These are phyloP conservation scores for Periglandula ipomoeae DNA, from an alignment of 2,329 filamentous ascomycete genomes.

Conservation along the genomic window DNA sequence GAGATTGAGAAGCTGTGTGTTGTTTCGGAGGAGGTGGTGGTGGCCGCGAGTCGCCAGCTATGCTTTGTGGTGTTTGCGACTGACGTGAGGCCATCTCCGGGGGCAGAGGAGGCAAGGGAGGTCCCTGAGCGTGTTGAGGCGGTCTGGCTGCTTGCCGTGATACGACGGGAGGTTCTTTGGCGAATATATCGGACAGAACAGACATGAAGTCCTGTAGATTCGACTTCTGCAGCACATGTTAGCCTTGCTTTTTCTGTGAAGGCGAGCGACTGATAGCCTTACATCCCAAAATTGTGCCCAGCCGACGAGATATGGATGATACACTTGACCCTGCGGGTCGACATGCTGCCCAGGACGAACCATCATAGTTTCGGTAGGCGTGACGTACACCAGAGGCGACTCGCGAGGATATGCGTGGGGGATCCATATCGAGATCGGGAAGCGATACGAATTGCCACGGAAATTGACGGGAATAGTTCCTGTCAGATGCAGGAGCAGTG, in stretches of 20 bases:
- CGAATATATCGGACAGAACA: conserved; percentile 78
- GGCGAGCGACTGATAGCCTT: conserved; percentile 23
- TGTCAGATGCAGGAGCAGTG: conserved; percentile 74
- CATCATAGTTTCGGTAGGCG: conserved; percentile 78
- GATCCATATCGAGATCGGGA: conserved; percentile 87
- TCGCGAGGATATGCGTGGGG: conserved; percentile 84
- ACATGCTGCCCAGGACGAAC: conserved; percentile 92
- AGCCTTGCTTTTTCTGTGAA: conserved; percentile 5
- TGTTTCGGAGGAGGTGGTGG: conserved; percentile 43
- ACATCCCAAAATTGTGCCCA: conserved; percentile 91
- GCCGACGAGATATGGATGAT: conserved; percentile 88
- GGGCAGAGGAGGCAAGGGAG: conserved; percentile 64
- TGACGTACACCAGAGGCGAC: conserved; percentile 80
- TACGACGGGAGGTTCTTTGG: conserved; percentile 88
- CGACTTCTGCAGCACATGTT: conserved; percentile 51
- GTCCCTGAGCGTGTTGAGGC: conserved; percentile 29
- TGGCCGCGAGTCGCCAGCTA: conserved; percentile 28
- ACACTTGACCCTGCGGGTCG: conserved; percentile 83
- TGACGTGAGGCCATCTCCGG: conserved; percentile 46
- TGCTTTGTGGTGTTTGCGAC: conserved; percentile 22
- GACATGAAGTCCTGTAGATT: conserved; percentile 74
- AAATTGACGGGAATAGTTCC: conserved; percentile 90
- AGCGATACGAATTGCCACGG: conserved; percentile 79
- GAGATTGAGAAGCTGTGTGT: conserved; percentile 17
- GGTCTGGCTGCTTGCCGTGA: conserved; percentile 50